Conservation (phyloP, 768 basidiomycete genomes). For the Pleurotus pulmonarius region DNA sequence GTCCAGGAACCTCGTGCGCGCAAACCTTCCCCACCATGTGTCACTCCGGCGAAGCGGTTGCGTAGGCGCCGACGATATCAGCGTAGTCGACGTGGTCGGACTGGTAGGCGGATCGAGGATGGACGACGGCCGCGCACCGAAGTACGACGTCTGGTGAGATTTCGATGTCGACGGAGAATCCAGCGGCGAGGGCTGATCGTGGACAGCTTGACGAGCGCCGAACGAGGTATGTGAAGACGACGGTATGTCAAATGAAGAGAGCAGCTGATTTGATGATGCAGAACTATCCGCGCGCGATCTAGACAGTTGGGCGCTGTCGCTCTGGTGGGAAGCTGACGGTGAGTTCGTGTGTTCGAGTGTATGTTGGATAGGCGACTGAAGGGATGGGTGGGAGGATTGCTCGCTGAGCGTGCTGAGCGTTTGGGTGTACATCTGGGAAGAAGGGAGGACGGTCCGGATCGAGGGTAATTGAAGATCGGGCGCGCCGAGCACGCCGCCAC, state of each 20-base stretch:
- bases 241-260: conserved; percentile 1
- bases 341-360: conserved; percentile 15
- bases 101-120: conserved; percentile 15
- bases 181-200: neutral
- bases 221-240: conserved; percentile 8
- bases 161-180: conserved; percentile 7
- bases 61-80: conserved; percentile 36
- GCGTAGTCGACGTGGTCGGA: conserved; percentile 24
- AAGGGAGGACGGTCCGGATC: conserved; percentile 29
- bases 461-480: conserved; percentile 15
- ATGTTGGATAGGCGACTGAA: conserved; percentile 17
- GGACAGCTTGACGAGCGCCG: neutral
- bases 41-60: conserved; percentile 61
- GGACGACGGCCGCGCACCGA: conserved; percentile 18
- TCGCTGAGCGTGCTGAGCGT: conserved; percentile 36
- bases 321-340: neutral
- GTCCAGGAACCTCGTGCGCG: conserved; percentile 63
- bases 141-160: conserved; percentile 15
- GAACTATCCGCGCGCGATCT: conserved; percentile 2
- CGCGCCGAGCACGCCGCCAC: neutral
- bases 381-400: conserved; percentile 29
- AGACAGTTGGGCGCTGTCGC: neutral
- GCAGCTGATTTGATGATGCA: neutral
- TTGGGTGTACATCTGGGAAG: conserved; percentile 24
- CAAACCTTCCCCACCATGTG: conserved; percentile 77